Percentiles rank a stretch among this genome's conserved stretches.
phyloP scores from a whole-genome alignment of 2,329 filamentous ascomycete species.

The Aspergillus ibericus region DNA sequence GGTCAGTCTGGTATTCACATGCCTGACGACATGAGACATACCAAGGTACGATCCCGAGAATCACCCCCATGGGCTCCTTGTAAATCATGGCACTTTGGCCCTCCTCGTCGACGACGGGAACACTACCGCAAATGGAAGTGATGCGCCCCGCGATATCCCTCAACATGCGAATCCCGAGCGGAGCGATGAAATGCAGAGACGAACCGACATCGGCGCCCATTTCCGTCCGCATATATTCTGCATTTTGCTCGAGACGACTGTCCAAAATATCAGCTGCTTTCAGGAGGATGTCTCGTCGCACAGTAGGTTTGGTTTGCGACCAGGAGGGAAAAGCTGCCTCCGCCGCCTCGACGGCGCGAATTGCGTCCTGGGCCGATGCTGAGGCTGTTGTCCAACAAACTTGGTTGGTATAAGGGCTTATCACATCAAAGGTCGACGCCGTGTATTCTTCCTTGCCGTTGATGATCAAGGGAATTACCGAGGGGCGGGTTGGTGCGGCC shows the following conservation, averaged over 20 bases:
- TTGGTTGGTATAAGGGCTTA: constrained; percentile 55
- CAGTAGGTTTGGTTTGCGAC: constrained; percentile 60
- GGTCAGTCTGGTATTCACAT: not conserved
- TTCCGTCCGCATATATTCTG: constrained; percentile 57
- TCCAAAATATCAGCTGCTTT: constrained; percentile 63
- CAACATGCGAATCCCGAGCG: constrained; percentile 41
- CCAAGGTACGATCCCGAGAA: constrained; percentile 78
- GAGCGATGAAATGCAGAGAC: constrained; percentile 33
- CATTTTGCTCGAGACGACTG: constrained; percentile 52
- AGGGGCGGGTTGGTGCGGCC: constrained; percentile 9
- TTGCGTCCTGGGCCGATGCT: constrained; percentile 45
- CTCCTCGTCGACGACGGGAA: constrained; percentile 51
- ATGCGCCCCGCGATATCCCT: constrained; percentile 53
- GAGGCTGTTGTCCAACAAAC: constrained; percentile 56
- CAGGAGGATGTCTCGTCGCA: constrained; percentile 68
- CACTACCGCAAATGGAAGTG: constrained; percentile 47
- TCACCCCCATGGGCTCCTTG: constrained; percentile 74
- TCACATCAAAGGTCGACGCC: constrained; percentile 44
- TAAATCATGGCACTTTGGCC: constrained; percentile 63
- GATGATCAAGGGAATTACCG: constrained; percentile 39
- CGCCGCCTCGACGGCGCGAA: constrained; percentile 57
- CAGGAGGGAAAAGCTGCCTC: constrained; percentile 65
- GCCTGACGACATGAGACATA: constrained; percentile 36
- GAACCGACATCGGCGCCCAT: constrained; percentile 49
- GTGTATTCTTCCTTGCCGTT: constrained; percentile 37